Conservation (phyloP, 441 rosid species). For the Corymbia calophylla region DNA sequence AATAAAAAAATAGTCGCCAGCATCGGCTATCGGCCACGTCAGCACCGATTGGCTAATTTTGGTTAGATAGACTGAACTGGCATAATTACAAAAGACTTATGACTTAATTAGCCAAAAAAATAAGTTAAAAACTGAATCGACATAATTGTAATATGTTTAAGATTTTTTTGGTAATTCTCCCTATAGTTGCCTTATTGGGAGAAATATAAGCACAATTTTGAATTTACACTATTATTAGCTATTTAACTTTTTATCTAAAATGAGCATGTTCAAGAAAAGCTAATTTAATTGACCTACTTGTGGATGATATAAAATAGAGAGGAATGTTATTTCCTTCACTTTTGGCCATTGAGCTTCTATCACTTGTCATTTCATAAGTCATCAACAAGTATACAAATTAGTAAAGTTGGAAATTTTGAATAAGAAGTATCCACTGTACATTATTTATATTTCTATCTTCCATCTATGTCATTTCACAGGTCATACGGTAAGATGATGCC, state of each 20-base stretch:
- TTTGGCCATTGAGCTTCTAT: neutral
- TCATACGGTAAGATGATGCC: neutral
- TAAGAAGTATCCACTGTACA: neutral
- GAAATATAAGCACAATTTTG: neutral
- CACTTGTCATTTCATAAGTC: neutral
- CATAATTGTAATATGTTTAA: too few relatives aligned
- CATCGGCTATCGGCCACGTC: too few relatives aligned
- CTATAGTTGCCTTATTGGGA: neutral
- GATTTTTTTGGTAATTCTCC: too few relatives aligned
- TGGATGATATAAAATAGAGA: neutral
- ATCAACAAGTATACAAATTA: neutral
- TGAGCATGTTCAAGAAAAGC: neutral
- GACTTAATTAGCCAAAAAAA: too few relatives aligned
- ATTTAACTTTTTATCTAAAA: neutral
- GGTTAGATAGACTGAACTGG: too few relatives aligned
- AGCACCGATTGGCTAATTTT: too few relatives aligned
- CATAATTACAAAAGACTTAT: too few relatives aligned
- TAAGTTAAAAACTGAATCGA: too few relatives aligned
- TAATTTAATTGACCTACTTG: neutral
- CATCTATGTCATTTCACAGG: neutral
- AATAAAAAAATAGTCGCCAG: too few relatives aligned
- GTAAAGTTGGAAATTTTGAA: neutral
- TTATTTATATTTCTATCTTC: neutral
- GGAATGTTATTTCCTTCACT: neutral
- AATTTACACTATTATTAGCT: neutral